These are phyloP conservation scores for Artemisia annua DNA, from an alignment of 129 eudicot genomes.

Conservation along the genomic window DNA sequence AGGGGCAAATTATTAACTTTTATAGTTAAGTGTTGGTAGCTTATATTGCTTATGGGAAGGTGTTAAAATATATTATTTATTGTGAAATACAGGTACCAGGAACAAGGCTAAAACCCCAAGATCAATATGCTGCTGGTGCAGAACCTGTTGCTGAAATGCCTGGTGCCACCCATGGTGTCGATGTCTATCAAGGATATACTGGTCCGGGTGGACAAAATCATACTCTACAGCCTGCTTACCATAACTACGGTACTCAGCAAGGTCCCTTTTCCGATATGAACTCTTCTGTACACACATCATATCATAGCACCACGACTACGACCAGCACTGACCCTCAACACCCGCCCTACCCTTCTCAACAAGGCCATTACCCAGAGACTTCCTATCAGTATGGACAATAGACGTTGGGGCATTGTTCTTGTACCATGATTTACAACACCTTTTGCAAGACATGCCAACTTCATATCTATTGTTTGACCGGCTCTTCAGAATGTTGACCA, in stretches of 20 bases:
- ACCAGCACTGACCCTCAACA: conserved; percentile 31
- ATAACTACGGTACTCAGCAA: conserved; percentile 47
- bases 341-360: conserved; percentile 46
- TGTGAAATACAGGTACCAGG: conserved; percentile 52
- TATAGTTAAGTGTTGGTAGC: neutral
- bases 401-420: conserved; percentile 21
- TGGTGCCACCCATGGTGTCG: conserved; percentile 24
- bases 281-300: conserved; percentile 43
- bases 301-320: conserved; percentile 27
- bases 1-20: neutral
- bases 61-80: neutral
- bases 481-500: conserved; percentile 33
- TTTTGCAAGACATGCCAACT: conserved; percentile 21
- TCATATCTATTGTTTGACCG: conserved; percentile 17
- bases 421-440: conserved; percentile 39
- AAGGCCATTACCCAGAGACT: conserved; percentile 46
- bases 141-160: conserved; percentile 41
- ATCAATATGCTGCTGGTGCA: conserved; percentile 40
- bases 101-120: conserved; percentile 43
- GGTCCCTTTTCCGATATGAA: conserved; percentile 36
- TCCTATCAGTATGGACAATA: conserved; percentile 47
- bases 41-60: neutral
- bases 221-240: conserved; percentile 33
- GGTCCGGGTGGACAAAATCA: conserved; percentile 40
- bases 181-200: conserved; percentile 28